These are phyloP conservation scores for Telopea speciosissima DNA, from an alignment of 177 flowering plant species.

Conservation along the genomic window DNA sequence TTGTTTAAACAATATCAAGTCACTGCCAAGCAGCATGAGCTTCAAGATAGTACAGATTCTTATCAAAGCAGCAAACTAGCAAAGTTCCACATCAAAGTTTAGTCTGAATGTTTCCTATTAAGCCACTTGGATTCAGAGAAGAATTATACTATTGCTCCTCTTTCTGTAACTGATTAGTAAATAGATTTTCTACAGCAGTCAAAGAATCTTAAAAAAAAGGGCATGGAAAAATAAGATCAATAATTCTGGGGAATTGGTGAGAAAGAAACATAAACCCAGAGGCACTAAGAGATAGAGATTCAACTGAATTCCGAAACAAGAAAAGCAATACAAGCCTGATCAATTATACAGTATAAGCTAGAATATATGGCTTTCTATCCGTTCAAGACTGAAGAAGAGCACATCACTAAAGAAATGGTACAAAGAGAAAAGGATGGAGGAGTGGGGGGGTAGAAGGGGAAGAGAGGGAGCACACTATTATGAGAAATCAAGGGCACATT, in stretches of 20 bases:
- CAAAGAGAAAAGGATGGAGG: neutral
- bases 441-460: no score
- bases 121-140: neutral
- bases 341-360: neutral
- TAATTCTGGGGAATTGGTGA: neutral
- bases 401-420: neutral
- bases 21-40: conserved; percentile 6
- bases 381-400: neutral
- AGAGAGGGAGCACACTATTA: no score
- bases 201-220: neutral
- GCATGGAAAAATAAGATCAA: neutral
- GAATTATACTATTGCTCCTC: neutral
- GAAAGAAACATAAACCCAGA: conserved; percentile 7
- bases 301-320: no score
- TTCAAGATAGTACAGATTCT: neutral
- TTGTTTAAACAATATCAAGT: conserved; percentile 10
- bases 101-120: neutral
- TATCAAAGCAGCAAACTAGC: neutral
- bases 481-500: neutral
- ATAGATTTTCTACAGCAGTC: conserved; percentile 8
- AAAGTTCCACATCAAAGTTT: neutral
- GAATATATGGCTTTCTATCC: neutral
- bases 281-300: neutral
- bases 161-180: neutral
- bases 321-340: neutral